Evolutionary conservation across 202 grass and related monocot genomes (phyloP).

Genomic region (Panicum hallii): DNA sequence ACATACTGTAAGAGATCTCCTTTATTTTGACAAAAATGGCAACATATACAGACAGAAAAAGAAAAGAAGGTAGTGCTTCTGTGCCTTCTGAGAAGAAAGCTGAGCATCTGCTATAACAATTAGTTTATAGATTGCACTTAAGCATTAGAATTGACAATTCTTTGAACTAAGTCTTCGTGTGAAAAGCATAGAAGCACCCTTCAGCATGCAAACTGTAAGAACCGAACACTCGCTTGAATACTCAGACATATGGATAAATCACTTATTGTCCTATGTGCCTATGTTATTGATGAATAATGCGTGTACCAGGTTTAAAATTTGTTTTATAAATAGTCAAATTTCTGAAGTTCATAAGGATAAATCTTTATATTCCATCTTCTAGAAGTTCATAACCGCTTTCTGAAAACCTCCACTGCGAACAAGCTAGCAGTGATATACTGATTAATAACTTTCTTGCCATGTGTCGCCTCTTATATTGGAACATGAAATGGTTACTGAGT

Average conservation of each 20-base stretch:
- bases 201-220: background rate
- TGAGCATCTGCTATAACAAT: background rate
- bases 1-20: conserved; percentile 15
- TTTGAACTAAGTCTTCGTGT: background rate
- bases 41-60: background rate
- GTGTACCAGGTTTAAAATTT: background rate
- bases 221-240: background rate
- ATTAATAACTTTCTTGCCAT: conserved; percentile 8
- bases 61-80: background rate
- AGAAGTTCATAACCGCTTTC: too few species aligned
- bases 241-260: background rate
- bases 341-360: too few species aligned
- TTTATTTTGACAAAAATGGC: background rate
- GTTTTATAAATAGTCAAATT: background rate
- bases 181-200: background rate
- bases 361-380: too few species aligned
- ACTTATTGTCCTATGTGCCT: background rate
- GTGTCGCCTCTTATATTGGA: background rate
- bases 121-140: conserved; percentile 7
- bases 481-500: background rate
- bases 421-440: background rate
- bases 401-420: too few species aligned
- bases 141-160: background rate
- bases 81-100: background rate
- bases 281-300: background rate